Evolutionary conservation across 2,329 filamentous ascomycete genomes (phyloP), one percentile per base, ranked within the genome.

Genomic region (Alternaria ethzedia): DNA sequence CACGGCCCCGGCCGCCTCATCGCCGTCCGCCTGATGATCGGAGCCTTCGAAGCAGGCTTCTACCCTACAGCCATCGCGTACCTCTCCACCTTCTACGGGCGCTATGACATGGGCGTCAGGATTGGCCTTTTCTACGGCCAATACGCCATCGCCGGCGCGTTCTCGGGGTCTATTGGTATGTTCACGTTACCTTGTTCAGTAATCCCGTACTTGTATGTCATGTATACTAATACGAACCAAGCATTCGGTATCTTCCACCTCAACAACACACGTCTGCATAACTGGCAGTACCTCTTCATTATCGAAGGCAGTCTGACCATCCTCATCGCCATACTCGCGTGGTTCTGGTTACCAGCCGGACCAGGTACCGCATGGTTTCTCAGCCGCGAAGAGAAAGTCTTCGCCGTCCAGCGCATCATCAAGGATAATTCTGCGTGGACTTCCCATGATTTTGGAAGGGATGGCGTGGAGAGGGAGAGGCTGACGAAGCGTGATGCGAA

Each of bases 11-110:
- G 45, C 5, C 64, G 69, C 13, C 64, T 75, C n/a, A 67, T 75
- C 21, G 61, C 68, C 26, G 47, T 73, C 21, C 61, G 72, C 21
- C 54, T 75, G 0, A 59, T 73, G 60, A 67, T 86, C 8, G 79
- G 85, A 32, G 71, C 77, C 8, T 78, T 75, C 32, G 86, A 89
- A 73, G 85, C 85, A 0, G 86, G 84, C 0, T 88, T 87, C 75
- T 87, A 86, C 61, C 83, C 85, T 7, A 82, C 84, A 1, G 82
- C 83, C 17, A 83, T 87, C 4, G 86, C 85, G 68, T 88, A 86
- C 65, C 72, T 85, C 4, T 83, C 86, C 0, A 79, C 84, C 0
- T 87, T 88, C 54, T 84, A 86, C 59, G 72, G 75, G 17, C 69
- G 72, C 7, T 73, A 75, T 23, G 80, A 83, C 51, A 79, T 83